These are phyloP conservation scores for Ceratobasidium sp. DNA, from an alignment of 1,284 basidiomycete species.

Conservation along the genomic window DNA sequence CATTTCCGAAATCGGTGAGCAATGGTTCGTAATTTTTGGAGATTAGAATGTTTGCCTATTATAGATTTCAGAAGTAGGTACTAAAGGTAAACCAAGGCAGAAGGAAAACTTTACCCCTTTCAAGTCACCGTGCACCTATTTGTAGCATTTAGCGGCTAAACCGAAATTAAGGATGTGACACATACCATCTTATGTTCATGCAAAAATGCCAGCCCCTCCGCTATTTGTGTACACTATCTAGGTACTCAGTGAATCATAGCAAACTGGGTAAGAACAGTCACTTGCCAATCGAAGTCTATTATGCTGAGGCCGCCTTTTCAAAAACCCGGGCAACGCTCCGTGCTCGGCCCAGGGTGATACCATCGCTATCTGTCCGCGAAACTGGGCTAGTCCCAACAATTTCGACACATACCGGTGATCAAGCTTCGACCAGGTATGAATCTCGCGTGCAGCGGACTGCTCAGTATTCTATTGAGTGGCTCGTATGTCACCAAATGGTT, in stretches of 20 bases:
- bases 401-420: not conserved
- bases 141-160: not conserved
- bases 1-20: slow-evolving; percentile 26
- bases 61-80: not conserved
- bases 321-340: not conserved
- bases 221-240: not conserved
- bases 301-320: not conserved
- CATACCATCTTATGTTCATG: not conserved
- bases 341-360: slow-evolving; percentile 11
- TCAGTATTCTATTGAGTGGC: not conserved
- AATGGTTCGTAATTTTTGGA: not conserved
- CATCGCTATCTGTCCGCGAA: slow-evolving; percentile 4
- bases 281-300: not conserved
- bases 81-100: not conserved
- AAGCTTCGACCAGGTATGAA: slow-evolving; percentile 23
- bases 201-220: slow-evolving; percentile 5
- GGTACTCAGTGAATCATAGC: not conserved
- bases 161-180: not conserved
- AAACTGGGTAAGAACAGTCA: no score
- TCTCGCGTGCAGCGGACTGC: slow-evolving; percentile 13
- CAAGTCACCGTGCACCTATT: slow-evolving; percentile 21
- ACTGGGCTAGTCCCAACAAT: not conserved
- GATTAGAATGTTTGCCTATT: slow-evolving; percentile 14
- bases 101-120: slow-evolving; percentile 4
- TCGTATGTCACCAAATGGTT: not conserved